These are phyloP conservation scores for Sporisorium reilianum DNA, from an alignment of 1,284 basidiomycete species.

Conservation along the genomic window DNA sequence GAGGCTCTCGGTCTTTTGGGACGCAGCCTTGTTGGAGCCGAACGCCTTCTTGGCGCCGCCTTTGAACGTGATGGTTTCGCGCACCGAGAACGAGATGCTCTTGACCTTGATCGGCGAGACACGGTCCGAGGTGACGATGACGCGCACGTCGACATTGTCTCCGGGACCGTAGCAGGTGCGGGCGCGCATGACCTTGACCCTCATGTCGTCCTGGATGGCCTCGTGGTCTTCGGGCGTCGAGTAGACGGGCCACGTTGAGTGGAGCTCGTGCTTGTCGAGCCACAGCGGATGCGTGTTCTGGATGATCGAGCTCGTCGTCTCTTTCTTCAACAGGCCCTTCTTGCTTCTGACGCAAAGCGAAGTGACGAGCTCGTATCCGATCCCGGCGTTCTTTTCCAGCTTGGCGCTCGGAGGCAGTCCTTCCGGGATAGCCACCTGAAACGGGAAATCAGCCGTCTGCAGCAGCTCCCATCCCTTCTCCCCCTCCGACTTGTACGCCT, in stretches of 20 bases:
- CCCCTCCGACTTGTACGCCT: constrained; percentile 41
- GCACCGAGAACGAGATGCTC: constrained; percentile 53
- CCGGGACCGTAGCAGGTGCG: constrained; percentile 61
- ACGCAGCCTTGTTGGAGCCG: constrained; percentile 41
- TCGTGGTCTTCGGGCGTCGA: constrained; percentile 55
- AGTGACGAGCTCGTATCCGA: constrained; percentile 66
- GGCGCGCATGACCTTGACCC: constrained; percentile 56
- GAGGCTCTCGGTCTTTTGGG: constrained; percentile 57
- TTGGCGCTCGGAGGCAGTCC: constrained; percentile 63
- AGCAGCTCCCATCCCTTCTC: constrained; percentile 56
- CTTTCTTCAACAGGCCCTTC: constrained; percentile 55
- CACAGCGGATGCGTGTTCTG: constrained; percentile 59
- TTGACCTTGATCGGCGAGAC: constrained; percentile 62
- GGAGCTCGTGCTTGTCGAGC: constrained; percentile 68
- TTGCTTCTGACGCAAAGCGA: constrained; percentile 60
- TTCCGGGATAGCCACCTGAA: constrained; percentile 62
- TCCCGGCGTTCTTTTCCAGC: constrained; percentile 63
- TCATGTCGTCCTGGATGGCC: constrained; percentile 45
- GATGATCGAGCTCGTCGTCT: constrained; percentile 56
- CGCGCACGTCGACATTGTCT: constrained; percentile 55
- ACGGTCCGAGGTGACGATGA: constrained; percentile 55
- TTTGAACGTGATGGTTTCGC: constrained; percentile 65
- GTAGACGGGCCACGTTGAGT: constrained; percentile 66
- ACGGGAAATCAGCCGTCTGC: constrained; percentile 58
- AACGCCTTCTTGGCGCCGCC: constrained; percentile 49